Evolutionary conservation across 257 asterid genomes (phyloP), one percentile per base, ranked within the genome.

Genomic region (Solanum paucissectum): DNA sequence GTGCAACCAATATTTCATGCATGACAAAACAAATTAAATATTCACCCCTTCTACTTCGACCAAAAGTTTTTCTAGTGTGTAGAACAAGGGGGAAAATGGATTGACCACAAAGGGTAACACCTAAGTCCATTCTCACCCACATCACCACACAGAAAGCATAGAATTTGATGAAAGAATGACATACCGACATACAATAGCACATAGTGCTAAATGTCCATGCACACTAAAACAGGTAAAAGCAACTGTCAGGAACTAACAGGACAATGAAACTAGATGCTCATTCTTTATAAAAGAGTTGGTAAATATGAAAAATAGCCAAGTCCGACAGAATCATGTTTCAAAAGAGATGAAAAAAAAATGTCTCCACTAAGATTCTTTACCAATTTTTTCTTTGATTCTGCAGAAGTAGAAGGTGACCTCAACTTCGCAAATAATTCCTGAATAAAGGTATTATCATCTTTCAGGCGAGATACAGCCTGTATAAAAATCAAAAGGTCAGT

Each of bases 341-440:
- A 36, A 36, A 21, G 42, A 33, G 25, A 8, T 33, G 38, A 7
- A 71, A 71, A 32, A 29, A 29, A 69, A 29, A 6, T 72, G 13
- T 33, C 25, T 33, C 42, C 44, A 72, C 44, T 72, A 33, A 72
- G 79, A 72, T 58, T 64, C 82, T 34, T 76, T 93, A 97, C 99
- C 99, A 94, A 91, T 82, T 91, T 92, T 91, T 92, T 93, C 92
- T 95, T 96, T 4, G 99, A 93, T 90, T 93, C 99, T 27, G 87
- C 83, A 60, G 96, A 90, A 86, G 92, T 92, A 36, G 92, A 86
- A 42, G 98, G 92, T 77, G 95, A 93, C 90, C 92, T 97, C 92
- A 97, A 91, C 91, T 92, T 94, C 86, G 94, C 94, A 91, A 97
- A 97, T 86, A 97, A 91, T 88, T 97, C 99, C 91, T 92, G 95